These are phyloP conservation scores for Tripterygium wilfordii DNA, from an alignment of 177 flowering plant genomes.

Conservation along the genomic window DNA sequence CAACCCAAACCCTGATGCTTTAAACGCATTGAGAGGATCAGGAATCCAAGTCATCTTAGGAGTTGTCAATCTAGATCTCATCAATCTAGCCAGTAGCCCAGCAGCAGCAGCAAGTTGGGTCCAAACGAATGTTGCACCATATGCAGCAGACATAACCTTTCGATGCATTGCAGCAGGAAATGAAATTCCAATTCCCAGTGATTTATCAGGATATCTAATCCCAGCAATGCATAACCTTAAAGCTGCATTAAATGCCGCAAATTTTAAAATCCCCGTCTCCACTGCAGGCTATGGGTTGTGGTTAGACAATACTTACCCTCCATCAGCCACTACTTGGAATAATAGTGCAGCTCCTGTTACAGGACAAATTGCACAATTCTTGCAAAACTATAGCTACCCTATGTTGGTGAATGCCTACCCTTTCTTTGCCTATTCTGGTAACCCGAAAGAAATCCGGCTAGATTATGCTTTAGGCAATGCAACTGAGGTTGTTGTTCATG, in stretches of 20 bases:
- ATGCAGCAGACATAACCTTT: slow-evolving; percentile 4
- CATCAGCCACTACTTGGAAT: slow-evolving; percentile 21
- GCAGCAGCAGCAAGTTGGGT: slow-evolving; percentile 12
- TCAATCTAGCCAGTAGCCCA: slow-evolving; percentile 1
- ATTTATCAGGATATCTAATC: not conserved
- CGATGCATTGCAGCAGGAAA: slow-evolving; percentile 24
- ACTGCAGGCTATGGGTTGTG: slow-evolving; percentile 7
- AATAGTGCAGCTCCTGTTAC: not conserved
- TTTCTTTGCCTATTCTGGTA: slow-evolving; percentile 22
- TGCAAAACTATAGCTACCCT: slow-evolving; percentile 1
- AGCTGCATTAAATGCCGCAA: not conserved
- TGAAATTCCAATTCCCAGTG: slow-evolving; percentile 23
- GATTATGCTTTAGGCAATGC: slow-evolving; percentile 19
- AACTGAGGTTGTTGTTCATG: slow-evolving; percentile 7
- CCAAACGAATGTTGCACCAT: slow-evolving; percentile 14
- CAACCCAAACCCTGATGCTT: slow-evolving; percentile 18
- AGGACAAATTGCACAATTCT: not conserved
- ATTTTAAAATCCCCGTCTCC: slow-evolving; percentile 4
- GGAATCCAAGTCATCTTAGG: slow-evolving; percentile 21
- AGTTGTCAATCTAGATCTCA: slow-evolving; percentile 19
- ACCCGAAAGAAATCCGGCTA: slow-evolving; percentile 13
- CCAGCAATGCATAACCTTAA: slow-evolving; percentile 12
- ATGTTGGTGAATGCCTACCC: slow-evolving; percentile 33
- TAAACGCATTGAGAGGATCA: slow-evolving; percentile 15
- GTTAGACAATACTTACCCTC: slow-evolving; percentile 26